Conservation (phyloP, 768 basidiomycete species). For the Suillus spraguei region DNA sequence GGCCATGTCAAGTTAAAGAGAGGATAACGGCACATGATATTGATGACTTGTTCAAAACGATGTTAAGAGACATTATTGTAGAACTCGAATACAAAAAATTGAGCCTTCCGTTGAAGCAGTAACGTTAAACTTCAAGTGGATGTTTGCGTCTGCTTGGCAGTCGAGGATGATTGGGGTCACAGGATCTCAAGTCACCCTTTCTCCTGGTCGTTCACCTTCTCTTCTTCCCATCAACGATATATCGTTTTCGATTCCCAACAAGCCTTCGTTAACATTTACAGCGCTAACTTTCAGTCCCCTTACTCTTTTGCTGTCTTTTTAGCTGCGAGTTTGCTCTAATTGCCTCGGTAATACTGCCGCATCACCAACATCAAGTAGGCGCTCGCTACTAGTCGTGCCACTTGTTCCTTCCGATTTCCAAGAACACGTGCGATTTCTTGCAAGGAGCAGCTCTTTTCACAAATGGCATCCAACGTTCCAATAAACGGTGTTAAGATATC, state of each 20-base stretch:
- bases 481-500: slow-evolving; percentile 89
- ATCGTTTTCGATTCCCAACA: slow-evolving; percentile 16
- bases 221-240: slow-evolving; percentile 13
- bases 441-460: slow-evolving; percentile 15
- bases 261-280: slow-evolving; percentile 18
- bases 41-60: background rate
- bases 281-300: slow-evolving; percentile 1
- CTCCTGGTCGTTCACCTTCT: slow-evolving; percentile 25
- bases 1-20: background rate
- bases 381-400: slow-evolving; percentile 20
- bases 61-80: background rate
- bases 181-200: slow-evolving; percentile 31
- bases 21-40: background rate
- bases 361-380: slow-evolving; percentile 16
- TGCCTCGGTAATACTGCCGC: slow-evolving; percentile 5
- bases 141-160: slow-evolving; percentile 30
- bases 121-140: background rate
- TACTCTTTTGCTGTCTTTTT: slow-evolving; percentile 4
- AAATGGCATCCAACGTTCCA: slow-evolving; percentile 77
- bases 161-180: slow-evolving; percentile 30
- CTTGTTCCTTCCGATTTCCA: slow-evolving; percentile 8
- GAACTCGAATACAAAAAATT: background rate
- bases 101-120: background rate
- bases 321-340: slow-evolving; percentile 7
- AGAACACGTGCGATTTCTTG: slow-evolving; percentile 11